phyloP scores from a whole-genome alignment of 257 asterid genomes.

The Solanum rostratum region DNA sequence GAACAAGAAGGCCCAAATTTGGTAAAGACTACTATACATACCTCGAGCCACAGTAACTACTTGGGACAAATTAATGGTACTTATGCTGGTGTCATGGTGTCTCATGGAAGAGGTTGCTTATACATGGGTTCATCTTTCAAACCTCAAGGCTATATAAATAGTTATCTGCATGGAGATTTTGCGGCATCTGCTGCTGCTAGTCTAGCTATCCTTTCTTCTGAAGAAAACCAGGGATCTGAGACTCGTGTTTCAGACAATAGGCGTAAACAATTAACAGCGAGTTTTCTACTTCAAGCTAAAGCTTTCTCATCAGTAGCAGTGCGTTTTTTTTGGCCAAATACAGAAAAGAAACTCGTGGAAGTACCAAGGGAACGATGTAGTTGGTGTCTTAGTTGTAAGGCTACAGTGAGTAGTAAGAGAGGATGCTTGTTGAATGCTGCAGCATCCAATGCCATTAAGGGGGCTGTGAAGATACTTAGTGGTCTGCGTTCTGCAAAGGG shows the following conservation, averaged over 20 bases:
- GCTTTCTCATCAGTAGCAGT: constrained; percentile 60
- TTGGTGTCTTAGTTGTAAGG: constrained; percentile 81
- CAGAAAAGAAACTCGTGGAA: constrained; percentile 63
- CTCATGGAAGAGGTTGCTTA: constrained; percentile 9
- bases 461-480: constrained; percentile 43
- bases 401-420: constrained; percentile 53
- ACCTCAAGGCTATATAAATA: constrained; percentile 43
- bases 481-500: constrained; percentile 44
- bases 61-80: constrained; percentile 16
- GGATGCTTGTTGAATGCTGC: constrained; percentile 82
- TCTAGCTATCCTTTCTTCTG: constrained; percentile 56
- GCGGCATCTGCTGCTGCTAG: constrained; percentile 86
- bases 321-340: constrained; percentile 80
- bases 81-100: constrained; percentile 7
- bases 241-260: constrained; percentile 33
- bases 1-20: constrained; percentile 24
- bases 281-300: constrained; percentile 49
- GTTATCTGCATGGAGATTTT: constrained; percentile 75
- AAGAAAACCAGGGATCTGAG: constrained; percentile 38
- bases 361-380: constrained; percentile 86
- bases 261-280: constrained; percentile 41
- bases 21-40: constrained; percentile 16
- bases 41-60: constrained; percentile 6
- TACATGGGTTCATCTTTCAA: constrained; percentile 67
- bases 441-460: constrained; percentile 62